Evolutionary conservation across 331 rosid genomes (phyloP), one percentile per base, ranked within the genome.

Genomic region (Rosa hybrid): DNA sequence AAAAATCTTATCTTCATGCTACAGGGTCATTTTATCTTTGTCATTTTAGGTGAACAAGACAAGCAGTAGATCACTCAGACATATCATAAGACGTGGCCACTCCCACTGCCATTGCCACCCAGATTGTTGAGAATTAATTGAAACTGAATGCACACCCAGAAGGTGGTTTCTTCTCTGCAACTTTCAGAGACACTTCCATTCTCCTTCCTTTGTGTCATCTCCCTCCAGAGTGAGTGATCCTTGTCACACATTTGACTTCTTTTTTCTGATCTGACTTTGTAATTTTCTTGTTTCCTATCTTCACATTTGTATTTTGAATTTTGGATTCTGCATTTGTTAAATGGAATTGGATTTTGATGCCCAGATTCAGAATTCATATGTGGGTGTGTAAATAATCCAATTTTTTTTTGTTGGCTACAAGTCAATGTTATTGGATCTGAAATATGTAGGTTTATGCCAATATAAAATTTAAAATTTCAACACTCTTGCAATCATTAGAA

Each of bases 81-180:
- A 27, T 27, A 27, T 27, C 30, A 27, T 27, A 27, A 30, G 18
- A 50, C 48, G 46, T 6, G 59, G 65, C 20, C 11, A 72, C 84
- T 44, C 30, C 30, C 30, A 27, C 30, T 27, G 30, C 30, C 30
- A 27, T 1, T 27, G 89, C 92, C 62, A 77, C 93, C 11, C 86
- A 89, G 84, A 84, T 90, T 9, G 91, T 84, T 0, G 83, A 72
- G 27, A 94, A 92, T 68, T 94, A 27, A 27, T 27, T 27, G 89
- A 83, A 94, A 84, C 88, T 90, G 78, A 79, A 83, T 64, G 88
- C 94, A 6, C 90, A 94, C 76, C 94, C 90, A 0, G 94, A 94
- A 90, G 97, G 97, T 25, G 94, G 97, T 0, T 91, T 90, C 45
- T 94, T 83, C 87, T 67, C 77, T 0, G 97, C 92, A 80, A 92